Evolutionary conservation across 371 early-diverging fungal genomes (phyloP).

Genomic region (Gilbertella persicaria): DNA sequence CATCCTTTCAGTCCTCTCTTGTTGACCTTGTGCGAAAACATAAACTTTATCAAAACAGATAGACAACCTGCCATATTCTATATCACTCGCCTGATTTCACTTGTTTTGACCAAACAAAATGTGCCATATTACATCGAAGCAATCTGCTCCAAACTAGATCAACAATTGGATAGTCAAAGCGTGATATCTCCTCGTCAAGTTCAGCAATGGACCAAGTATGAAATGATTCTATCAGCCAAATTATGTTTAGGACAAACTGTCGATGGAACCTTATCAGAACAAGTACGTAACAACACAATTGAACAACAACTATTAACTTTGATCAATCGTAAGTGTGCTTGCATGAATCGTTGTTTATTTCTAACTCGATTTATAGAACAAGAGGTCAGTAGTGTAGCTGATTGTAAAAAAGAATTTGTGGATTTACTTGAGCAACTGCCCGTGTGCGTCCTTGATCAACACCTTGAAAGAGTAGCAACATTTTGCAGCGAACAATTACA

Average conservation of each 20-base stretch:
- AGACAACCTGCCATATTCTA: constrained; percentile 39
- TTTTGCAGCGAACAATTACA: constrained; percentile 21
- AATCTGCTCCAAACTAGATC: constrained; percentile 15
- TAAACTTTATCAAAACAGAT: constrained; percentile 48
- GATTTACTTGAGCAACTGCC: constrained; percentile 22
- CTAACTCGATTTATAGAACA: background rate
- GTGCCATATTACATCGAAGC: constrained; percentile 33
- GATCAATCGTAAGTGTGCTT: constrained; percentile 14
- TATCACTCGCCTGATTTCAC: constrained; percentile 32
- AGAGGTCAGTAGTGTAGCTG: constrained; percentile 2
- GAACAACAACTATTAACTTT: constrained; percentile 5
- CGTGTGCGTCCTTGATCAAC: constrained; percentile 19
- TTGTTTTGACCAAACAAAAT: constrained; percentile 39
- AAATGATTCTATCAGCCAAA: constrained; percentile 23
- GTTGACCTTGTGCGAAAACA: constrained; percentile 53
- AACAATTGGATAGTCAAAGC: background rate
- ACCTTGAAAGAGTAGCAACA: constrained; percentile 16
- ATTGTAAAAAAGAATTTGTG: constrained; percentile 14
- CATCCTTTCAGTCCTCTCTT: constrained; percentile 64
- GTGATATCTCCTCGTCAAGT: background rate
- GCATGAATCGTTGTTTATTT: background rate
- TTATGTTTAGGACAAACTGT: constrained; percentile 14
- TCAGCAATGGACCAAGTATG: constrained; percentile 11
- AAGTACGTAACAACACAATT: background rate
- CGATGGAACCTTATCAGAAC: background rate